Evolutionary conservation across 2,329 filamentous ascomycete species (phyloP).

Genomic region (Colletotrichum gigasporum): DNA sequence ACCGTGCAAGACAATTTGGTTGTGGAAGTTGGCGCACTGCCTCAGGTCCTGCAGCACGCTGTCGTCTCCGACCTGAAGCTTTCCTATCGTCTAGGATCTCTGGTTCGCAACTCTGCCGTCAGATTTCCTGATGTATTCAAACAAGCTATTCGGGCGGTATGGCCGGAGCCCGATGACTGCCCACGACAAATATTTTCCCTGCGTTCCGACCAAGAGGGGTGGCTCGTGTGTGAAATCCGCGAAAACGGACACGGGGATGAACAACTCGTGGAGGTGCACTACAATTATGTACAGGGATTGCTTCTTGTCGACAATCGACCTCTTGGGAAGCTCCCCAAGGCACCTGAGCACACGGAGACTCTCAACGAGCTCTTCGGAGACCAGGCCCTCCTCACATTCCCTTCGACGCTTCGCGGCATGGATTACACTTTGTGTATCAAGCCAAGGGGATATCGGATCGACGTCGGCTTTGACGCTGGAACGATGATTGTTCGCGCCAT

Average conservation of each 20-base stretch:
- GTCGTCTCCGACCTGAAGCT: constrained; percentile 59
- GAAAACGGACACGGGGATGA: constrained; percentile 8
- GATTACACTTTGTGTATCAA: constrained; percentile 49
- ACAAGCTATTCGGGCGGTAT: constrained; percentile 49
- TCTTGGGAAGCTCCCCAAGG: constrained; percentile 57
- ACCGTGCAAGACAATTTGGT: constrained; percentile 57
- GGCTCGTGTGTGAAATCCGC: constrained; percentile 22
- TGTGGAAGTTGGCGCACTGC: constrained; percentile 45
- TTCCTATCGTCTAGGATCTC: constrained; percentile 44
- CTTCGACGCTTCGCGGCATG: constrained; percentile 64
- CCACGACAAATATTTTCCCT: constrained; percentile 7
- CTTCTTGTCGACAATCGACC: constrained; percentile 46
- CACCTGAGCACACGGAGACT: constrained; percentile 52
- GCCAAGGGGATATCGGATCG: constrained; percentile 53
- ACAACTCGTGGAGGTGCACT: constrained; percentile 43
- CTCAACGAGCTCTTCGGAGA: constrained; percentile 64
- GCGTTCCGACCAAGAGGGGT: constrained; percentile 44
- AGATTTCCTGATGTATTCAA: constrained; percentile 36
- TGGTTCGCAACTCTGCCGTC: constrained; percentile 47
- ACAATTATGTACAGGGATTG: constrained; percentile 45
- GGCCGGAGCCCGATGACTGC: constrained; percentile 46
- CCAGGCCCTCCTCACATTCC: constrained; percentile 59
- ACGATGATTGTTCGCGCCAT: constrained; percentile 54
- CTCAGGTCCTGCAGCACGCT: constrained; percentile 44
- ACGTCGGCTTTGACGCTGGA: constrained; percentile 59